These are phyloP conservation scores for Macadamia integrifolia DNA, from an alignment of 164 flowering plant species.

Conservation along the genomic window DNA sequence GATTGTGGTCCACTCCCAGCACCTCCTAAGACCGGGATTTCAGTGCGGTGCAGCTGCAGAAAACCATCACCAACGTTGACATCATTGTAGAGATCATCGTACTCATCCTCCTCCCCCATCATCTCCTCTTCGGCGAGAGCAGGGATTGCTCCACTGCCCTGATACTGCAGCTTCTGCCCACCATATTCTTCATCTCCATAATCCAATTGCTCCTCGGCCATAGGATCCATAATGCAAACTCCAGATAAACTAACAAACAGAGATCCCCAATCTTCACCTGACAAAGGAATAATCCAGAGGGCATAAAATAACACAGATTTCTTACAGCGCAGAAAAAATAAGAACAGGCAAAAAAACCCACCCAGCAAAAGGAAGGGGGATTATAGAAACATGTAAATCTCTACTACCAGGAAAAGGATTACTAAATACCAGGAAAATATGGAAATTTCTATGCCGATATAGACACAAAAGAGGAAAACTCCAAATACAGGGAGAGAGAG, in stretches of 20 bases:
- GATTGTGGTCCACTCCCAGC: slow-evolving; percentile 34
- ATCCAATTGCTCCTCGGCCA: slow-evolving; percentile 69
- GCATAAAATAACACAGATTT: not conserved
- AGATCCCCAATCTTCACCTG: slow-evolving; percentile 2
- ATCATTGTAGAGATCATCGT: slow-evolving; percentile 68
- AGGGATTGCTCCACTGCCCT: slow-evolving; percentile 68
- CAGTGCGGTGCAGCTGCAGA: slow-evolving; percentile 49
- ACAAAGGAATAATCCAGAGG: not conserved
- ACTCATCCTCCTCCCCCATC: slow-evolving; percentile 65
- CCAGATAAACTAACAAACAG: slow-evolving; percentile 8
- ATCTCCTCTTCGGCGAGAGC: slow-evolving; percentile 69
- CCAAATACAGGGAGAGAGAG: not conserved
- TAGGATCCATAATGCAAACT: slow-evolving; percentile 36
- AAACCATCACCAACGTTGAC: slow-evolving; percentile 73
- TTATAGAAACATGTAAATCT: not conserved
- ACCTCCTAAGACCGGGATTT: slow-evolving; percentile 26
- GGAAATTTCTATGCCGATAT: not conserved
- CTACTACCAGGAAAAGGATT: not conserved
- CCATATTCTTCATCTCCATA: slow-evolving; percentile 72
- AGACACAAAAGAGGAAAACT: no score
- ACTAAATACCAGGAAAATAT: not conserved
- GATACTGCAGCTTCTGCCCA: slow-evolving; percentile 55
- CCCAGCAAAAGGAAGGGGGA: not conserved
- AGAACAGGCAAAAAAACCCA: no score
- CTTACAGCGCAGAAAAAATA: not conserved